phyloP scores from a whole-genome alignment of 2,329 filamentous ascomycete species.

The Aspergillus thermomutatus region DNA sequence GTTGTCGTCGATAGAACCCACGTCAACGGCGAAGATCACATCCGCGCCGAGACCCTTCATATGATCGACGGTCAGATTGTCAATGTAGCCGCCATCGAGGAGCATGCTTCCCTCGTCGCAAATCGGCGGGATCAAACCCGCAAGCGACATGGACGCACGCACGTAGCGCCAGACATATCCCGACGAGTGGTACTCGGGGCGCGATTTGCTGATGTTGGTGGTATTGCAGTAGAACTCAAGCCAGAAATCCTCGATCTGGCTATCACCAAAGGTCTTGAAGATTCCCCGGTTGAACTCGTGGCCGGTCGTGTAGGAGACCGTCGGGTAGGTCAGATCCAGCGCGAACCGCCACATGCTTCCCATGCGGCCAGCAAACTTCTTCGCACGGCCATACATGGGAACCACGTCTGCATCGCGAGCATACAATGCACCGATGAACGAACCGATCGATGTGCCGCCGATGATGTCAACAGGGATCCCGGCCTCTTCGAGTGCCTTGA shows the following conservation, averaged over 20 bases:
- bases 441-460: constrained; percentile 92
- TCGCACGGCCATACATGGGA: constrained; percentile 92
- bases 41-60: constrained; percentile 95
- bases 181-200: constrained; percentile 88
- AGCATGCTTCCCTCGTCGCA: constrained; percentile 98
- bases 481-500: constrained; percentile 90
- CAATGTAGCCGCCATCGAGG: constrained; percentile 92
- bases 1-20: constrained; percentile 87
- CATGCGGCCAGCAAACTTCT: constrained; percentile 99
- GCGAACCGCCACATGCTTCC: constrained; percentile 98
- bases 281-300: constrained; percentile 99
- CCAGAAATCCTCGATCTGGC: constrained; percentile 99
- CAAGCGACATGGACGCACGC: constrained; percentile 92
- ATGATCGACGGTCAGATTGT: constrained; percentile 93
- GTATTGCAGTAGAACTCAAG: constrained; percentile 99
- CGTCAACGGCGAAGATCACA: constrained; percentile 92
- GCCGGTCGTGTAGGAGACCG: constrained; percentile 93
- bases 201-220: constrained; percentile 94
- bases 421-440: constrained; percentile 93
- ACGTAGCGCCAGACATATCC: constrained; percentile 98
- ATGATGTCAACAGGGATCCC: constrained; percentile 95
- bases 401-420: constrained; percentile 95
- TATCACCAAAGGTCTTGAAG: constrained; percentile 96
- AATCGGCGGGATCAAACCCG: constrained; percentile 84
- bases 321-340: constrained; percentile 91